Percentiles rank a stretch among this genome's conserved stretches.
These are phyloP conservation scores for Cydonia oblonga DNA, from an alignment of 331 rosid species.

Conservation along the genomic window DNA sequence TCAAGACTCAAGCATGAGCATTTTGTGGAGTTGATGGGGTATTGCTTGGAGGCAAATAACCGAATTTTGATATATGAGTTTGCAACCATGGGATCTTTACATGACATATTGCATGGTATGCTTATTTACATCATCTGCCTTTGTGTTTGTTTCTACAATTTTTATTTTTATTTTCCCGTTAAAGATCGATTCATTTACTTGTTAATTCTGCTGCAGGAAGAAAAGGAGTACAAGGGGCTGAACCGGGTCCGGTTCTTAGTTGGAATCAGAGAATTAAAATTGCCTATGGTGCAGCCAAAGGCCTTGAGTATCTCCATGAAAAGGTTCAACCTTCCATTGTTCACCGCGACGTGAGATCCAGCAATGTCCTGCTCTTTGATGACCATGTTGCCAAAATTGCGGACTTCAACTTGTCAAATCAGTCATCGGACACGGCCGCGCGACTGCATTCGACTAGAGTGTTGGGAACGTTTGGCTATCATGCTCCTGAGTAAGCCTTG, in stretches of 20 bases:
- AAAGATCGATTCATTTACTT: neutral
- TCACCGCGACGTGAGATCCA: conserved; percentile 87
- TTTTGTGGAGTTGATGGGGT: conserved; percentile 82
- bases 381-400: conserved; percentile 68
- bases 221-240: conserved; percentile 95
- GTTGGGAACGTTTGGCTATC: conserved; percentile 89
- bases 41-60: conserved; percentile 71
- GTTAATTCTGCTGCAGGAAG: conserved; percentile 46
- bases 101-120: conserved; percentile 83
- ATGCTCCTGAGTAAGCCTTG: conserved; percentile 77
- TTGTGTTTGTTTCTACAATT: neutral
- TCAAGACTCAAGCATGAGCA: conserved; percentile 77
- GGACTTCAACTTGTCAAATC: conserved; percentile 84
- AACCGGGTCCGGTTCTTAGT: conserved; percentile 75
- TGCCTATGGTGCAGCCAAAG: conserved; percentile 91
- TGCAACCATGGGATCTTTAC: conserved; percentile 85
- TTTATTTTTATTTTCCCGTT: no score
- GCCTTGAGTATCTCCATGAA: conserved; percentile 82
- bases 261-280: conserved; percentile 83
- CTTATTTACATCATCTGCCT: neutral
- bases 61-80: conserved; percentile 67
- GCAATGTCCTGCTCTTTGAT: conserved; percentile 77
- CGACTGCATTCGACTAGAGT: conserved; percentile 90
- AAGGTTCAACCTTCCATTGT: conserved; percentile 82
- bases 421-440: conserved; percentile 84